Evolutionary conservation across 169 alveolate species (phyloP).

Genomic region (Cytauxzoon felis): DNA sequence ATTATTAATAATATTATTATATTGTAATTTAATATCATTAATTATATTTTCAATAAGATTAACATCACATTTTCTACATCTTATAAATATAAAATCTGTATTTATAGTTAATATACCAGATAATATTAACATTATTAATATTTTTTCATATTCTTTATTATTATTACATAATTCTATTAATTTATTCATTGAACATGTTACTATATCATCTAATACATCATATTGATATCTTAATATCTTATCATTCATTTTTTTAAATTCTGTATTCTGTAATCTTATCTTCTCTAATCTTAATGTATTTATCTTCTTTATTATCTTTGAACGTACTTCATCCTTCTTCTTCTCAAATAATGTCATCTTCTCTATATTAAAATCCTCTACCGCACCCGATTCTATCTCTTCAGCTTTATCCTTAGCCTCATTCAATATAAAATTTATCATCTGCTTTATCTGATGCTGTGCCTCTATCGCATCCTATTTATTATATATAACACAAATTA

Average conservation of each 20-base stretch:
- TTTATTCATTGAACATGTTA: constrained; percentile 73
- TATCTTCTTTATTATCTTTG: constrained; percentile 71
- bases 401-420: constrained; percentile 92
- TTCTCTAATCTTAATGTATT: constrained; percentile 75
- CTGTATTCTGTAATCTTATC: constrained; percentile 82
- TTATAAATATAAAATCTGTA: constrained; percentile 77
- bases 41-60: constrained; percentile 76
- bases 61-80: constrained; percentile 81
- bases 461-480: constrained; percentile 88
- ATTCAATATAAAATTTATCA: constrained; percentile 89
- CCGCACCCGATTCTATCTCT: constrained; percentile 88
- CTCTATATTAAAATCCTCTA: constrained; percentile 88
- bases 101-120: constrained; percentile 74
- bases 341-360: constrained; percentile 85
- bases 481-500: not conserved
- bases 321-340: constrained; percentile 85
- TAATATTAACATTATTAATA: constrained; percentile 71
- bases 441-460: constrained; percentile 87
- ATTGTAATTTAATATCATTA: constrained; percentile 72
- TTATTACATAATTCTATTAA: constrained; percentile 63
- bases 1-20: constrained; percentile 64
- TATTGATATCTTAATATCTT: constrained; percentile 83
- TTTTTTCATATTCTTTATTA: constrained; percentile 69
- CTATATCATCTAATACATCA: constrained; percentile 71
- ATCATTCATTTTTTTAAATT: constrained; percentile 82